A percentile compares a stretch with the other conserved stretches of the same genome.
These are phyloP conservation scores for Tulasnella sp. DNA, from an alignment of 768 basidiomycete species.

Conservation along the genomic window DNA sequence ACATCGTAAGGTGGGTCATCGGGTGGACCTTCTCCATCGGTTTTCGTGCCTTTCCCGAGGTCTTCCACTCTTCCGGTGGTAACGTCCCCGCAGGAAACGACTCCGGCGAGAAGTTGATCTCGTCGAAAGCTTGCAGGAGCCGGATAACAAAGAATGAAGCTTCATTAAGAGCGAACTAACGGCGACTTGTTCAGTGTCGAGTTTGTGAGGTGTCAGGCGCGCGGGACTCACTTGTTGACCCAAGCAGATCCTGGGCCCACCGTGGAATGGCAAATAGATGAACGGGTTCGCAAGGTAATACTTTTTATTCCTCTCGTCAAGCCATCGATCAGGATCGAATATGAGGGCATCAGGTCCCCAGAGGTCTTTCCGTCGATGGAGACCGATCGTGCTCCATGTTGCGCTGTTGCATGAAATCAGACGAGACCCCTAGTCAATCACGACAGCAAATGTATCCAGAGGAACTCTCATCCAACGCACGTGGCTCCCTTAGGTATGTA, in stretches of 20 bases:
- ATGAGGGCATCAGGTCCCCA: constrained; percentile 69
- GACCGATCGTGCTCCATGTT: neutral
- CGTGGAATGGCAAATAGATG: constrained; percentile 66
- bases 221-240: constrained; percentile 25
- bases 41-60: constrained; percentile 32
- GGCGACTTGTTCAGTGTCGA: neutral
- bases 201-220: neutral
- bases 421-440: neutral
- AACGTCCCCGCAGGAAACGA: constrained; percentile 48
- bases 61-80: constrained; percentile 49
- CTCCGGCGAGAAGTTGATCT: constrained; percentile 48
- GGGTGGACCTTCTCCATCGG: constrained; percentile 50
- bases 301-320: constrained; percentile 36
- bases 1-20: constrained; percentile 50
- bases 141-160: constrained; percentile 61
- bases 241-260: constrained; percentile 41
- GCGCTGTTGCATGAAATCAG: neutral
- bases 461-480: neutral
- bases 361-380: constrained; percentile 26
- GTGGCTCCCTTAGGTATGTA: constrained; percentile 6
- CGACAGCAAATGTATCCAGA: neutral
- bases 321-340: constrained; percentile 75
- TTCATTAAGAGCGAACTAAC: constrained; percentile 63
- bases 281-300: constrained; percentile 30
- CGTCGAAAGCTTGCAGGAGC: constrained; percentile 51